Conservation (phyloP, 352 stramenopile species). For the Halophytophthora polymorphica region DNA sequence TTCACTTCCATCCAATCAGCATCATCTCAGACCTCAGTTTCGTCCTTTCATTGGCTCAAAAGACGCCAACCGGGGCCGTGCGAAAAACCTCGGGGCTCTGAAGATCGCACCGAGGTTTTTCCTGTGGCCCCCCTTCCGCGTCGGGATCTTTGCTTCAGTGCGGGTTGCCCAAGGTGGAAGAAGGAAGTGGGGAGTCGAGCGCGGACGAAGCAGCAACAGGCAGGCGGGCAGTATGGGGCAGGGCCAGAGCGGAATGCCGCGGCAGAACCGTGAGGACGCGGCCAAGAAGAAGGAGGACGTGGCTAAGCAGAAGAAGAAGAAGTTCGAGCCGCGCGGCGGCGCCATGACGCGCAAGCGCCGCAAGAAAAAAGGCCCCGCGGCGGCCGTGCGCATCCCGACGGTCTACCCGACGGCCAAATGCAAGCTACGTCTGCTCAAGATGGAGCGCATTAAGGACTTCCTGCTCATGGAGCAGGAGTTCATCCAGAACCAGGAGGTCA, state of each 20-base stretch:
- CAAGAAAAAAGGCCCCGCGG: slow-evolving; percentile 92
- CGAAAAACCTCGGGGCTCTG: no score
- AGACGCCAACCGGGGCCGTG: no score
- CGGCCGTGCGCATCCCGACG: slow-evolving; percentile 85
- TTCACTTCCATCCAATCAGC: no score
- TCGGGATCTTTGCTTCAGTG: slow-evolving; percentile 22
- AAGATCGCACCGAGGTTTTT: background rate
- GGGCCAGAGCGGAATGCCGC: slow-evolving; percentile 81
- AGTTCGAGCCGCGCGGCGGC: slow-evolving; percentile 87
- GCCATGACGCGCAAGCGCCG: slow-evolving; percentile 85
- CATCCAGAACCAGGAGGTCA: slow-evolving; percentile 99
- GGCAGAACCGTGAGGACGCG: slow-evolving; percentile 72
- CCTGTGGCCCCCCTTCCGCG: slow-evolving; percentile 7
- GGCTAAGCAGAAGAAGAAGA: slow-evolving; percentile 92
- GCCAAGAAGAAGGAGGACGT: slow-evolving; percentile 91
- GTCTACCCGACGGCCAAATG: slow-evolving; percentile 98
- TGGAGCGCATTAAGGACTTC: slow-evolving; percentile 99
- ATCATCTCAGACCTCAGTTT: no score
- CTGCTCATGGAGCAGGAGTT: slow-evolving; percentile 99
- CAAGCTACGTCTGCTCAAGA: slow-evolving; percentile 98
- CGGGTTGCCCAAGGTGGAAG: slow-evolving; percentile 4
- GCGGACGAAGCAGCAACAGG: background rate
- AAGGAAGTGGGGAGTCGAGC: slow-evolving; percentile 14
- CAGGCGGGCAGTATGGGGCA: slow-evolving; percentile 68
- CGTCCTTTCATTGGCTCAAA: no score